phyloP scores from a whole-genome alignment of 805 yeast species.

The Wickerhamiella parazyma region DNA sequence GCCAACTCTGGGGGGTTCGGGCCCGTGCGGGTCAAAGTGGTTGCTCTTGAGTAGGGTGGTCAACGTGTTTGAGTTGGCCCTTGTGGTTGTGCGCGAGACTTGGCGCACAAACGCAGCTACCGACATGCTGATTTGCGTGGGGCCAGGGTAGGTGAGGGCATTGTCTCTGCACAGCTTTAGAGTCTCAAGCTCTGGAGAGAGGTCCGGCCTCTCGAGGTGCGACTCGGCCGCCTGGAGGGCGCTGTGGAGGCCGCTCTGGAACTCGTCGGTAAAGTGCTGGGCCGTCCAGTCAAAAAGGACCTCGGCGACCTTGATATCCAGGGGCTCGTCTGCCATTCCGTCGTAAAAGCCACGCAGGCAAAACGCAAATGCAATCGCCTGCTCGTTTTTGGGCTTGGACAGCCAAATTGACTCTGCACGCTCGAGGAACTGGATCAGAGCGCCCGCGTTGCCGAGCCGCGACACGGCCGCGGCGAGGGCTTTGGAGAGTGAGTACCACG shows the following conservation, averaged over 20 bases:
- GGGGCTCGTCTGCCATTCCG: constrained; percentile 19
- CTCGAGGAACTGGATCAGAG: constrained; percentile 18
- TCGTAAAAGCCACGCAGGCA: constrained; percentile 26
- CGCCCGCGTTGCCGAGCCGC: constrained; percentile 24
- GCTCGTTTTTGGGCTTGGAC: constrained; percentile 9
- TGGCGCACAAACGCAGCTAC: constrained; percentile 3
- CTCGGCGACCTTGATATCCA: constrained; percentile 15
- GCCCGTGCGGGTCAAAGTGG: neutral
- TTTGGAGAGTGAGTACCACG: constrained; percentile 28
- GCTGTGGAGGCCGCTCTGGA: constrained; percentile 9
- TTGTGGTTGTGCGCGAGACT: constrained; percentile 2
- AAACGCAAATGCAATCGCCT: constrained; percentile 16
- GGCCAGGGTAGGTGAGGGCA: constrained; percentile 11
- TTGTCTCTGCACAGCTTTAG: constrained; percentile 3
- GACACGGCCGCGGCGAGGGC: constrained; percentile 24
- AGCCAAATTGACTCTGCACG: constrained; percentile 17
- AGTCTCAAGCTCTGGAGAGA: constrained; percentile 14
- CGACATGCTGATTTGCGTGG: constrained; percentile 10
- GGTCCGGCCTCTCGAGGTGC: neutral
- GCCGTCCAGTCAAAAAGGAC: constrained; percentile 11
- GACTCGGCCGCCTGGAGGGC: constrained; percentile 13
- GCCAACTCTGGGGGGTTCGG: neutral
- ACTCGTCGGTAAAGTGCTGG: constrained; percentile 11
- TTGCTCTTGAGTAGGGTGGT: neutral
- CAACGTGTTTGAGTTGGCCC: constrained; percentile 1